A percentile compares a stretch with the other conserved stretches of the same genome.
These are phyloP conservation scores for Falciphora oryzae DNA, from an alignment of 2,329 filamentous ascomycete species.

Conservation along the genomic window DNA sequence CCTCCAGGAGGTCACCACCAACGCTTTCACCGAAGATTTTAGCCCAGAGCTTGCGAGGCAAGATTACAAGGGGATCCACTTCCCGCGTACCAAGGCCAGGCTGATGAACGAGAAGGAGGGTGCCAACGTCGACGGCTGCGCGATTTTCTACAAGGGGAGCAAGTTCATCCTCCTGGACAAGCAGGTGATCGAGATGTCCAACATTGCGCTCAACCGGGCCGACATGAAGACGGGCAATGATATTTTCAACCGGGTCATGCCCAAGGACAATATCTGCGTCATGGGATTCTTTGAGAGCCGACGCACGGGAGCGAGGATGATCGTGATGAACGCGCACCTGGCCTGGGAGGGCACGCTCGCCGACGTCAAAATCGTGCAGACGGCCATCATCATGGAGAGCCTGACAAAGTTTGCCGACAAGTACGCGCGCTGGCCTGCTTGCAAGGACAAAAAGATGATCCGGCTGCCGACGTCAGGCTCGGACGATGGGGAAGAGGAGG, in stretches of 20 bases:
- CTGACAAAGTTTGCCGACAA: slow-evolving; percentile 80
- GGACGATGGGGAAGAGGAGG: slow-evolving; percentile 29
- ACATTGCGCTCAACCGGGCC: slow-evolving; percentile 85
- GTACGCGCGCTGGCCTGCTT: slow-evolving; percentile 64
- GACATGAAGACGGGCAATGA: slow-evolving; percentile 98
- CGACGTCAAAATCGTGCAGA: slow-evolving; percentile 95
- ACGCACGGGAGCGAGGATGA: slow-evolving; percentile 80
- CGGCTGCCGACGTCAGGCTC: slow-evolving; percentile 29
- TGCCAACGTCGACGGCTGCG: slow-evolving; percentile 88
- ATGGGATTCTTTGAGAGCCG: slow-evolving; percentile 91
- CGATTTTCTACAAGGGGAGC: slow-evolving; percentile 80
- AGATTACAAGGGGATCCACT: slow-evolving; percentile 92
- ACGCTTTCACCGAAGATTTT: slow-evolving; percentile 89
- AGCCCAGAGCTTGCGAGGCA: slow-evolving; percentile 76
- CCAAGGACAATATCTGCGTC: slow-evolving; percentile 93
- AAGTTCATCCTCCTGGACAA: slow-evolving; percentile 95
- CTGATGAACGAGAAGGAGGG: slow-evolving; percentile 90
- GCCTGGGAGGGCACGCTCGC: slow-evolving; percentile 89
- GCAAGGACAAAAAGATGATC: slow-evolving; percentile 71
- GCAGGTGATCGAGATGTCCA: slow-evolving; percentile 85
- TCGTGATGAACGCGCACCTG: slow-evolving; percentile 89
- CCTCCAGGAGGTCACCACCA: slow-evolving; percentile 87
- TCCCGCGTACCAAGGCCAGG: slow-evolving; percentile 81
- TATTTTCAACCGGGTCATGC: slow-evolving; percentile 98
- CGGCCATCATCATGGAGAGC: slow-evolving; percentile 89